Evolutionary conservation across 2,329 filamentous ascomycete genomes (phyloP).

Genomic region (Colletotrichum plurivorum): DNA sequence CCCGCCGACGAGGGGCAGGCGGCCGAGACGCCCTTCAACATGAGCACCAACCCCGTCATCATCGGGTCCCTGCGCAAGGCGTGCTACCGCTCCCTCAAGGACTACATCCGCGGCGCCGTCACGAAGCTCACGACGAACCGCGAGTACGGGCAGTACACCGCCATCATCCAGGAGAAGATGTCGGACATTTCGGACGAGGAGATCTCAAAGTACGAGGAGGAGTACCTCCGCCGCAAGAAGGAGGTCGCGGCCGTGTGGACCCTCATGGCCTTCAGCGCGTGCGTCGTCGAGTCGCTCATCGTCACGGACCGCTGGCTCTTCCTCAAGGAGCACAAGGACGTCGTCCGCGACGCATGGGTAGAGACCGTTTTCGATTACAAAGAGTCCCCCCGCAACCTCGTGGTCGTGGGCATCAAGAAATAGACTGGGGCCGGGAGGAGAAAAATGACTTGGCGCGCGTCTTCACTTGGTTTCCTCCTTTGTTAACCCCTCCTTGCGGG

Average conservation of each 20-base stretch:
- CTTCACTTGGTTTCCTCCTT: background rate
- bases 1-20: constrained; percentile 45
- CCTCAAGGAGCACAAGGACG: constrained; percentile 80
- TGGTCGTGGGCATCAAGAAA: constrained; percentile 91
- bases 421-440: constrained; percentile 43
- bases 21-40: constrained; percentile 60
- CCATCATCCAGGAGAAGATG: constrained; percentile 77
- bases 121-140: constrained; percentile 76
- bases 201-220: constrained; percentile 77
- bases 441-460: background rate
- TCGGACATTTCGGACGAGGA: constrained; percentile 79
- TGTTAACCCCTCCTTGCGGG: background rate
- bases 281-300: constrained; percentile 90
- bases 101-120: constrained; percentile 86
- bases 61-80: constrained; percentile 87
- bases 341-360: constrained; percentile 86
- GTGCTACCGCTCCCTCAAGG: constrained; percentile 81
- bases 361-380: constrained; percentile 93
- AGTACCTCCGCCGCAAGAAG: constrained; percentile 77
- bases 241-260: constrained; percentile 92
- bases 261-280: constrained; percentile 95
- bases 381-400: constrained; percentile 89
- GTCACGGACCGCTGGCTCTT: constrained; percentile 92
- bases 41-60: constrained; percentile 83
- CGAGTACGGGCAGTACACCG: constrained; percentile 71